Conservation (phyloP, 176 grass and related monocot genomes). For the Oryza meyeriana region DNA sequence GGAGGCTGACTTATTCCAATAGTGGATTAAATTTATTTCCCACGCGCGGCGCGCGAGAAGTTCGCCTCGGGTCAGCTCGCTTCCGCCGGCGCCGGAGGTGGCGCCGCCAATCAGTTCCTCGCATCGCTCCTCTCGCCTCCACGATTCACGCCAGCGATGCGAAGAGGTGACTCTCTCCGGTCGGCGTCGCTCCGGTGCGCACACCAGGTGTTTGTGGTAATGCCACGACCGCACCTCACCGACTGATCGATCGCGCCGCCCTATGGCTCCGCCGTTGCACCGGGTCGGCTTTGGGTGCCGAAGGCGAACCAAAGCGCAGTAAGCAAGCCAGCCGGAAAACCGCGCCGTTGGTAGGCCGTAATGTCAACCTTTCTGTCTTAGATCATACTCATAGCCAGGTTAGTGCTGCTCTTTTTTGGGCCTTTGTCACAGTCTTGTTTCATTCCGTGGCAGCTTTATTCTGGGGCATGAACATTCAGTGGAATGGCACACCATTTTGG, state of each 20-base stretch:
- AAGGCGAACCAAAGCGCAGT: background rate
- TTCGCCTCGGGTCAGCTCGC: no score
- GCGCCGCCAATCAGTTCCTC: no score
- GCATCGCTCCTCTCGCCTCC: background rate
- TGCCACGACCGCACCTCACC: background rate
- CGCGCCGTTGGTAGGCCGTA: background rate
- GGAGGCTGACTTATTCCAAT: no score
- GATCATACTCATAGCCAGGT: background rate
- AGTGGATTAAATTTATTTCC: no score
- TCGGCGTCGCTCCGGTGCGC: background rate
- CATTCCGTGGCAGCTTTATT: background rate
- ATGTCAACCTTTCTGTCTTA: background rate
- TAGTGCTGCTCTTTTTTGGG: background rate
- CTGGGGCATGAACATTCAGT: background rate
- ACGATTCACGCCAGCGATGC: background rate
- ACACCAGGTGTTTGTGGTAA: conserved; percentile 10
- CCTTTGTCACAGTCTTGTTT: background rate
- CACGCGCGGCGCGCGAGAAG: no score
- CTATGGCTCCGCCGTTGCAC: background rate
- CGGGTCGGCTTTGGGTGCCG: background rate
- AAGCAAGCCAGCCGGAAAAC: background rate
- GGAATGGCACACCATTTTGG: background rate
- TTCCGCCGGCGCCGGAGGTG: no score
- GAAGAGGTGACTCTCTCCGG: background rate
- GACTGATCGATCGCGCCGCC: background rate